phyloP scores from a whole-genome alignment of 768 basidiomycete genomes.

The Hygrocybe punicea region DNA sequence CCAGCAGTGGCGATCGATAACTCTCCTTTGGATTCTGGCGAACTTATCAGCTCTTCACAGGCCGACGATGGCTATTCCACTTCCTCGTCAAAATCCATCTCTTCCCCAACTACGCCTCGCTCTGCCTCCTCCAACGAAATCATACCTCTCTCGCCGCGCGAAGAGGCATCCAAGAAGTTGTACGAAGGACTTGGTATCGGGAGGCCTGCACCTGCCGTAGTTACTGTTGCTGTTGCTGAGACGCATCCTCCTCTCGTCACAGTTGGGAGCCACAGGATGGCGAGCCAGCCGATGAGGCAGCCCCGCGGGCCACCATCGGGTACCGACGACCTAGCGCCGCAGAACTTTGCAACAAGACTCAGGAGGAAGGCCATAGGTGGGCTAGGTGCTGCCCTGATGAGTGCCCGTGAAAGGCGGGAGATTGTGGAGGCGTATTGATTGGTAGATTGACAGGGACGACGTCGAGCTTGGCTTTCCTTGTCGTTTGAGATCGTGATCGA shows the following conservation, averaged over 20 bases:
- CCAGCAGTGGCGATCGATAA: slow-evolving; percentile 54
- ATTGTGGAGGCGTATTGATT: slow-evolving; percentile 65
- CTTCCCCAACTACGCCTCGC: slow-evolving; percentile 76
- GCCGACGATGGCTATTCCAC: slow-evolving; percentile 60
- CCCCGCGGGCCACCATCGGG: slow-evolving; percentile 85
- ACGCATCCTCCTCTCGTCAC: slow-evolving; percentile 26
- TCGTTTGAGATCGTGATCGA: slow-evolving; percentile 8
- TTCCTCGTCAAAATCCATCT: slow-evolving; percentile 52
- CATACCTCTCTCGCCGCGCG: slow-evolving; percentile 73
- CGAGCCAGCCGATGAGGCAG: slow-evolving; percentile 75
- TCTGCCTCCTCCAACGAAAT: slow-evolving; percentile 59
- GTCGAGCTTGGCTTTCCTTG: slow-evolving; percentile 13
- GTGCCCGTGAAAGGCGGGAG: slow-evolving; percentile 76
- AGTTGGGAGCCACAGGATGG: slow-evolving; percentile 53
- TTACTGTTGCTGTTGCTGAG: slow-evolving; percentile 38
- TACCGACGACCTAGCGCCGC: slow-evolving; percentile 79
- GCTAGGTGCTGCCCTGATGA: slow-evolving; percentile 66
- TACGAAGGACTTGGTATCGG: slow-evolving; percentile 89
- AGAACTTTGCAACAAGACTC: slow-evolving; percentile 86
- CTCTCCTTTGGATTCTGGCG: slow-evolving; percentile 40
- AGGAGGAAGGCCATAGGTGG: slow-evolving; percentile 82
- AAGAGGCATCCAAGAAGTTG: slow-evolving; percentile 81
- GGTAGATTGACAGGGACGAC: slow-evolving; percentile 2
- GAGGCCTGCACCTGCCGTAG: slow-evolving; percentile 44
- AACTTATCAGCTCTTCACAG: slow-evolving; percentile 15